These are phyloP conservation scores for Eragrostis nindensis DNA, from an alignment of 176 grass and related monocot species.

Conservation along the genomic window DNA sequence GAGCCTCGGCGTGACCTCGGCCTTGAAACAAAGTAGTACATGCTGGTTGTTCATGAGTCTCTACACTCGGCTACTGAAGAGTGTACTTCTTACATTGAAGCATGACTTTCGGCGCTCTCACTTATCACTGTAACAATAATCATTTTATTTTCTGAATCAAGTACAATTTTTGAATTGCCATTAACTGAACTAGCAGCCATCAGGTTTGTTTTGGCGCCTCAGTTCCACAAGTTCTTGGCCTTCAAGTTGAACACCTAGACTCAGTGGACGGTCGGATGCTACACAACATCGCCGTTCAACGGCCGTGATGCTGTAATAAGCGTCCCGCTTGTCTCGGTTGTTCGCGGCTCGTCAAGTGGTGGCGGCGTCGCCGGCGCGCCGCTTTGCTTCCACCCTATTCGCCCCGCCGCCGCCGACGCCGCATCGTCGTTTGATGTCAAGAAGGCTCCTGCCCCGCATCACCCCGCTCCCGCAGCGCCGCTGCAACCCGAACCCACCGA, in stretches of 20 bases:
- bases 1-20: slow-evolving; percentile 37
- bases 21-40: no score
- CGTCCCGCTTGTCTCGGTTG: not conserved
- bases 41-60: not conserved
- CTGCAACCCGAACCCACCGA: not conserved
- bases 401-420: not conserved
- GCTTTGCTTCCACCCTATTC: not conserved
- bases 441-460: slow-evolving; percentile 45
- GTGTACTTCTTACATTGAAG: not conserved
- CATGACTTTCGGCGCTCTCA: not conserved
- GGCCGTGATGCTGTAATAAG: not conserved
- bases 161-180: not conserved
- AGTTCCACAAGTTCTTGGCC: no score
- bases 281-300: not conserved
- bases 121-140: not conserved
- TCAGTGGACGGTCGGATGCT: not conserved
- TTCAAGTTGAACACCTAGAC: no score
- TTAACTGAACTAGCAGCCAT: not conserved
- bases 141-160: not conserved
- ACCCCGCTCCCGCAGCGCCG: slow-evolving; percentile 11
- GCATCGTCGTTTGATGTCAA: slow-evolving; percentile 39
- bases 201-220: no score
- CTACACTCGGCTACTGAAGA: not conserved
- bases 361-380: no score
- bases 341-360: not conserved